Conservation (phyloP, 257 asterid species). For the Solanum neorickii region DNA sequence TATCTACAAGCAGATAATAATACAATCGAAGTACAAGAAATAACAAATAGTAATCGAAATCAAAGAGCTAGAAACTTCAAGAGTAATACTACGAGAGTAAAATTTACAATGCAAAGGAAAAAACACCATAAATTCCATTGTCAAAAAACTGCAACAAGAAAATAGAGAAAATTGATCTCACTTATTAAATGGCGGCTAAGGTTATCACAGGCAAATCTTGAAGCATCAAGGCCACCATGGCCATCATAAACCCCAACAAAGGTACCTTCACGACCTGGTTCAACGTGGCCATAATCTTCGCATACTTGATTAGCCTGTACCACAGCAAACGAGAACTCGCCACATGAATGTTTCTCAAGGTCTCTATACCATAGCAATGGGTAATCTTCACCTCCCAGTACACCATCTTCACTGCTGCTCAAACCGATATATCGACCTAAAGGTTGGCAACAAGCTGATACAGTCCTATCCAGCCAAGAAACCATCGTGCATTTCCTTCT, state of each 20-base stretch:
- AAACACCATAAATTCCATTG: not conserved
- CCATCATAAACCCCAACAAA: conserved; percentile 84
- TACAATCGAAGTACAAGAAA: not conserved
- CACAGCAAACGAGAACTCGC: conserved; percentile 64
- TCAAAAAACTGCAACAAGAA: not conserved
- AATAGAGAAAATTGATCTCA: conserved; percentile 10
- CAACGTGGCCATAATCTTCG: conserved; percentile 79
- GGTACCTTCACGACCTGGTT: conserved; percentile 49
- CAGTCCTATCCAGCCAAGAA: conserved; percentile 53
- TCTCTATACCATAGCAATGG: conserved; percentile 59
- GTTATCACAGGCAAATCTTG: conserved; percentile 46
- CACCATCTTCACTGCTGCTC: conserved; percentile 53
- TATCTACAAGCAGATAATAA: not conserved
- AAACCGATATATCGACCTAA: conserved; percentile 68
- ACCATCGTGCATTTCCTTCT: conserved; percentile 70
- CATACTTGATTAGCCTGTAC: conserved; percentile 59
- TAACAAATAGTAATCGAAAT: not conserved
- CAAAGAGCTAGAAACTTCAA: not conserved
- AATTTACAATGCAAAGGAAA: not conserved
- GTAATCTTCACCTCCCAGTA: conserved; percentile 42
- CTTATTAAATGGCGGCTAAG: conserved; percentile 47
- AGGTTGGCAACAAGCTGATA: conserved; percentile 47
- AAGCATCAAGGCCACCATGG: conserved; percentile 74
- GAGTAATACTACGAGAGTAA: not conserved
- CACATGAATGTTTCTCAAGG: conserved; percentile 68